Base-by-base conservation (phyloP, 345 rosid genomes). In the Eucalyptus polyanthemos region DNA sequence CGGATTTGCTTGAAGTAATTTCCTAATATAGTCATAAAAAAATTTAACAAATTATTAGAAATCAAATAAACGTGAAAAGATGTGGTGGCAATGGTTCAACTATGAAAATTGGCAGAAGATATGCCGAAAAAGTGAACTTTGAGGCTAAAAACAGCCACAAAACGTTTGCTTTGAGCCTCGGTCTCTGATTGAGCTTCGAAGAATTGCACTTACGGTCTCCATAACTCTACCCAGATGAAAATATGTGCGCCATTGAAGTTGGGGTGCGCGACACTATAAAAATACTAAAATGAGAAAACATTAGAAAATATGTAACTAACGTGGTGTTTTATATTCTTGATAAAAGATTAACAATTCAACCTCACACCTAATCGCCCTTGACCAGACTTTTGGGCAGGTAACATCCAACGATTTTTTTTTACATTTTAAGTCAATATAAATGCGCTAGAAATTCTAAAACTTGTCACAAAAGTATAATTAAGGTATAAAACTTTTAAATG, bases 391-490 rank as follows among this genome's bases (percentile, higher is more conserved):
- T 4, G 17, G 15, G 69, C 31, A 27, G 34, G 34, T 62, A 8
- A 62, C 14, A 29, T 27, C 31, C 31, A 62, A 27, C 31, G 29
- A 27, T 2, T 2, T 27, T 27, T 27, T 27, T 29, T 62, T 13
- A 29, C 14, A 29, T 62, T 6, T 62, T 62, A 27, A 3, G 8
- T 29, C 0, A 4, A 8, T 3, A 27, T 13, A 29, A 62, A 8
- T 27, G 29, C 2, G 0, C 3, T 56, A 2, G 2, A 56, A 56
- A 56, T 56, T 22, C 1, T 19, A 53, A 53, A 8, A 53, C 11
- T 56, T 56, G 6, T 56, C 14, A 56, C 12, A 0, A 2, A 24
- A 56, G 1, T 56, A 10, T 10, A 24, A 56, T 56, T 24, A 2
- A 56, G 3, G 1, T 24, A 22, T 56, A 56, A 56, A 2, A 56